phyloP scores from a whole-genome alignment of 78 protist genomes.

The Protostelium mycophagum region DNA sequence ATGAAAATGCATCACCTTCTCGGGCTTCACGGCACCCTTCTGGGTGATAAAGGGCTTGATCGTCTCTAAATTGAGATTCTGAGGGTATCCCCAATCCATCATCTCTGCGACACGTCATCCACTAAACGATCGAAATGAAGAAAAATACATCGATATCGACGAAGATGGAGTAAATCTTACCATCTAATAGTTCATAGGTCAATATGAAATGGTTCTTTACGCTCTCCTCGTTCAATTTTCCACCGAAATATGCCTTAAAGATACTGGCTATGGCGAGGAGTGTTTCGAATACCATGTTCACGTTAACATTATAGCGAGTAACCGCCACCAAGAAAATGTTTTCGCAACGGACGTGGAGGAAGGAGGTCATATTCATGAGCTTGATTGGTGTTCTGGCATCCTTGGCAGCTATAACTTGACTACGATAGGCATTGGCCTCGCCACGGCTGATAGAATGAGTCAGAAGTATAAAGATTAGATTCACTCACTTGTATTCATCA shows the following conservation, averaged over 20 bases:
- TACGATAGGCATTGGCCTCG: slow-evolving; percentile 80
- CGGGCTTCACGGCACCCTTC: slow-evolving; percentile 18
- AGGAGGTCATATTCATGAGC: slow-evolving; percentile 71
- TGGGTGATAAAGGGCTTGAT: slow-evolving; percentile 78
- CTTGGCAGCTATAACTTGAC: slow-evolving; percentile 60
- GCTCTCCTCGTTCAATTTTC: slow-evolving; percentile 68
- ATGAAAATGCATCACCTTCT: slow-evolving; percentile 11
- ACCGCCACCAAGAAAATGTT: slow-evolving; percentile 84
- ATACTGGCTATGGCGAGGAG: slow-evolving; percentile 57
- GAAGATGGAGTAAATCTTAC: slow-evolving; percentile 33
- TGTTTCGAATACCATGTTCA: slow-evolving; percentile 83
- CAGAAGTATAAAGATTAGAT: neutral
- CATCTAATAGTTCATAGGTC: slow-evolving; percentile 91
- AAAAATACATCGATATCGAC: neutral
- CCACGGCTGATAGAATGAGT: slow-evolving; percentile 37
- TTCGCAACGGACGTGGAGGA: slow-evolving; percentile 69
- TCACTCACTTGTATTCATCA: slow-evolving; percentile 16
- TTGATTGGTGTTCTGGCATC: slow-evolving; percentile 76
- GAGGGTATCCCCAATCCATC: slow-evolving; percentile 95
- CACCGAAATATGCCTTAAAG: slow-evolving; percentile 80
- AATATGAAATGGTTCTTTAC: slow-evolving; percentile 82
- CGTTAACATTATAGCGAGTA: slow-evolving; percentile 84
- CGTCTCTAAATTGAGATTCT: slow-evolving; percentile 68
- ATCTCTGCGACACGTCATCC: slow-evolving; percentile 42
- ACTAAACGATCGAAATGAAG: neutral